phyloP scores from a whole-genome alignment of 768 basidiomycete genomes.

The Suillus spraguei region DNA sequence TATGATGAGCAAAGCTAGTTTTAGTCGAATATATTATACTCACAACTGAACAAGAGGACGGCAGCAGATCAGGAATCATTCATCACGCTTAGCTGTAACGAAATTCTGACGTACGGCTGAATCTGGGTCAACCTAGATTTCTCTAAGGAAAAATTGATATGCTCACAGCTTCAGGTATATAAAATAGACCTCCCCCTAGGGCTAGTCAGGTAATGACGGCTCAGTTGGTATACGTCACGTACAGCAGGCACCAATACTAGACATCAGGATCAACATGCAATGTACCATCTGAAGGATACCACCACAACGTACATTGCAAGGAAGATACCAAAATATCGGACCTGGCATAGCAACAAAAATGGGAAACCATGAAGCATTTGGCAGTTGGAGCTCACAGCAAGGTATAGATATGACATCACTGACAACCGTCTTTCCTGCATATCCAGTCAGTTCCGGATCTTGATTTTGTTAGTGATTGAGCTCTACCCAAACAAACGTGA shows the following conservation, averaged over 20 bases:
- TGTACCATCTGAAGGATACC: neutral
- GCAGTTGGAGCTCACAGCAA: neutral
- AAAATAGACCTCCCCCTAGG: neutral
- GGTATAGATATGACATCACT: neutral
- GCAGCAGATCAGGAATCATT: too few species aligned
- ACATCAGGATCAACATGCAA: neutral
- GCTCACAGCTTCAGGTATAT: neutral
- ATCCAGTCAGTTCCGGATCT: neutral
- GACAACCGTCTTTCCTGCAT: neutral
- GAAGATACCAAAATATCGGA: conserved; percentile 3
- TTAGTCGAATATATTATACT: neutral
- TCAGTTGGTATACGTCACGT: neutral
- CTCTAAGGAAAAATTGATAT: neutral
- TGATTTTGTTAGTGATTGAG: neutral
- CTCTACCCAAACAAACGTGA: conserved; percentile 3
- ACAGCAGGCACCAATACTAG: neutral
- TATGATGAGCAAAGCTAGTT: neutral
- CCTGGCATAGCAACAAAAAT: neutral
- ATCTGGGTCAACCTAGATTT: neutral
- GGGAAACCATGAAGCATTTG: neutral
- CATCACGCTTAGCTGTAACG: too few species aligned
- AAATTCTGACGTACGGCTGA: conserved; percentile 4
- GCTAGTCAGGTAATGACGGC: neutral
- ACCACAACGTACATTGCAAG: neutral
- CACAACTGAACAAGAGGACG: neutral